Base-by-base conservation (phyloP, 495 filamentous ascomycete genomes). In the Neurospora sp. region DNA sequence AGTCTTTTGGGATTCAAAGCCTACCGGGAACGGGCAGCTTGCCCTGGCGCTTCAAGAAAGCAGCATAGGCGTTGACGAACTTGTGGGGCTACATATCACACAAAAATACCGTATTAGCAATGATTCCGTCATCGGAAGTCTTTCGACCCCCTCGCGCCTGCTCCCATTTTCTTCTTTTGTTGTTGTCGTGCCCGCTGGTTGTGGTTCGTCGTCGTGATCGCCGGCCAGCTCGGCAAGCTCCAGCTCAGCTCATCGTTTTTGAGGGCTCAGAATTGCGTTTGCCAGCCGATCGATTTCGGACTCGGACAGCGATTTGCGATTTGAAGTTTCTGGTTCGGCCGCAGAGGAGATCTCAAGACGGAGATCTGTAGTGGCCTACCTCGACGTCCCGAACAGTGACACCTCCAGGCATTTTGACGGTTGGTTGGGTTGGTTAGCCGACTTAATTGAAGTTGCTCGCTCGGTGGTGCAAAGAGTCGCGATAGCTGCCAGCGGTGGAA, bases 1-100 rank as follows among this genome's bases (percentile, higher is more conserved):
- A 39, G 70, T 42, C 46, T 75, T 72, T 74, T 39, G 48, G 70
- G 75, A 66, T 73, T 69, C 62, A 23, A 18, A 39, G 80, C 84
- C 77, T 84, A 94, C 94, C 94, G 81, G 94, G 94, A 80, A 98
- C 96, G 81, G 93, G 94, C 77, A 98, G 93, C 89, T 97, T 97
- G 83, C 95, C 95, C 88, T 98, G 95, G 81, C 95, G 90, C 91
- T 98, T 98, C 89, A 98, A 85, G 90, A 98, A 98, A 84, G 91
- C 93, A 79, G 94, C 91, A 85, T 98, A 98, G 84, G 93, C 92
- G 75, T 88, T 84, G 85, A 97, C 95, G 88, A 98, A 98, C 88
- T 97, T 95, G 83, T 95, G 92, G 82, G 94, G 92, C 92, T 77
- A 78, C 78, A 92, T 80, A 72, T 71, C 74, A 74, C 77, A 69